Evolutionary conservation across 2,329 filamentous ascomycete species (phyloP).

Genomic region (Xylaria sp.): DNA sequence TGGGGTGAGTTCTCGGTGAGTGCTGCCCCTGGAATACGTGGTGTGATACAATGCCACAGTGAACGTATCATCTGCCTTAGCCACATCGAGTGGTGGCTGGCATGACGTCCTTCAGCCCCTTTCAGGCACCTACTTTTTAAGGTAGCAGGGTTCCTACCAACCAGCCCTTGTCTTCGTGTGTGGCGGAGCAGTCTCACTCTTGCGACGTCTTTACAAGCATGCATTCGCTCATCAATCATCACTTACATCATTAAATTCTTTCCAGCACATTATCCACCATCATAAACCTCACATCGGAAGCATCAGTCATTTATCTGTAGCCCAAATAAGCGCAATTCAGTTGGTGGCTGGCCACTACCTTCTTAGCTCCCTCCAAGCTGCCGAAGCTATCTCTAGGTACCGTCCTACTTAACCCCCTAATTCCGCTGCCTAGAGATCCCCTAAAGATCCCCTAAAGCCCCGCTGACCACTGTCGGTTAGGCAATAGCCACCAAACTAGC

Average conservation of each 20-base stretch:
- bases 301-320: not conserved
- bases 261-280: not conserved
- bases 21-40: not conserved
- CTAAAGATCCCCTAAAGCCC: slow-evolving; percentile 15
- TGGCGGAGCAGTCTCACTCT: slow-evolving; percentile 25
- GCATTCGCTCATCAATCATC: slow-evolving; percentile 2
- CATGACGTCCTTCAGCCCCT: not conserved
- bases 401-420: not conserved
- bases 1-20: not conserved
- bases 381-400: slow-evolving; percentile 2
- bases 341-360: not conserved
- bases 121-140: not conserved
- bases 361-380: not conserved
- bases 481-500: not conserved
- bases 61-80: not conserved
- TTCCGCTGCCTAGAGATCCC: slow-evolving; percentile 5
- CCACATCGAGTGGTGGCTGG: not conserved
- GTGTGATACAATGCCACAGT: not conserved
- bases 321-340: not conserved
- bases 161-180: slow-evolving; percentile 10
- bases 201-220: not conserved
- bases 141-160: not conserved
- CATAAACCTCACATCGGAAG: not conserved
- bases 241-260: not conserved
- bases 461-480: slow-evolving; percentile 6